A percentile compares a stretch with the other conserved stretches of the same genome.
phyloP scores from a whole-genome alignment of 495 filamentous ascomycete genomes.

The Friedmanniomyces endolithicus region DNA sequence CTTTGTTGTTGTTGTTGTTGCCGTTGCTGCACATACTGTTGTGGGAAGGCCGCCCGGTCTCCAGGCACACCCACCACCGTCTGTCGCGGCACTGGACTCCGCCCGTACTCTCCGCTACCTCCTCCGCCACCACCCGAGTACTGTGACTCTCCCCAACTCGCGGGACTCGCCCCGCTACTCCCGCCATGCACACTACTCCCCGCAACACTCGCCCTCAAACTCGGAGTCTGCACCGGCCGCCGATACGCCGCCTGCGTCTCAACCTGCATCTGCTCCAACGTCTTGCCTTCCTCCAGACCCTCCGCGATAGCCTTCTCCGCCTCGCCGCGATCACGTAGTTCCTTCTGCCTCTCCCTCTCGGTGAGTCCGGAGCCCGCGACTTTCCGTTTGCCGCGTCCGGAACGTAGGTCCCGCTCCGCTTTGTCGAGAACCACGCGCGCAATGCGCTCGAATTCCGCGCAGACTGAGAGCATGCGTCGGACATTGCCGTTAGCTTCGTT shows the following conservation, averaged over 20 bases:
- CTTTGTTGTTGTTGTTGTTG: not conserved
- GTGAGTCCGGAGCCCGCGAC: conserved; percentile 38
- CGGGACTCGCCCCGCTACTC: conserved; percentile 4
- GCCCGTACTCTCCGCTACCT: not conserved
- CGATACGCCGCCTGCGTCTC: conserved; percentile 18
- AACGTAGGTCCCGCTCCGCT: conserved; percentile 60
- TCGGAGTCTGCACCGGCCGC: conserved; percentile 16
- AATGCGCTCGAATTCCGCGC: conserved; percentile 89
- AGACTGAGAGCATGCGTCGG: conserved; percentile 83
- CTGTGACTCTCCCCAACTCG: conserved; percentile 12
- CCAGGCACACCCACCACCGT: not conserved
- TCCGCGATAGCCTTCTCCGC: not conserved
- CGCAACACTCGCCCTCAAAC: conserved; percentile 6
- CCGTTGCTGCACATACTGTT: not conserved
- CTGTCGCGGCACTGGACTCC: not conserved
- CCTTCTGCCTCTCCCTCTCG: conserved; percentile 23
- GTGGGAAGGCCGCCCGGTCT: not conserved
- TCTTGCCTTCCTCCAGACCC: conserved; percentile 14
- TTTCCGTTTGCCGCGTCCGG: conserved; percentile 72
- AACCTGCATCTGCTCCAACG: conserved; percentile 19
- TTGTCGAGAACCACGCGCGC: conserved; percentile 86
- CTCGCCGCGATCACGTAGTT: conserved; percentile 1
- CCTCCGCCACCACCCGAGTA: not conserved
- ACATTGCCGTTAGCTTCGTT: conserved; percentile 76
- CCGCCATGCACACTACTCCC: not conserved